Evolutionary conservation across 1,284 basidiomycete genomes (phyloP), one percentile per base, ranked within the genome.

Genomic region (Abortiporus biennis): DNA sequence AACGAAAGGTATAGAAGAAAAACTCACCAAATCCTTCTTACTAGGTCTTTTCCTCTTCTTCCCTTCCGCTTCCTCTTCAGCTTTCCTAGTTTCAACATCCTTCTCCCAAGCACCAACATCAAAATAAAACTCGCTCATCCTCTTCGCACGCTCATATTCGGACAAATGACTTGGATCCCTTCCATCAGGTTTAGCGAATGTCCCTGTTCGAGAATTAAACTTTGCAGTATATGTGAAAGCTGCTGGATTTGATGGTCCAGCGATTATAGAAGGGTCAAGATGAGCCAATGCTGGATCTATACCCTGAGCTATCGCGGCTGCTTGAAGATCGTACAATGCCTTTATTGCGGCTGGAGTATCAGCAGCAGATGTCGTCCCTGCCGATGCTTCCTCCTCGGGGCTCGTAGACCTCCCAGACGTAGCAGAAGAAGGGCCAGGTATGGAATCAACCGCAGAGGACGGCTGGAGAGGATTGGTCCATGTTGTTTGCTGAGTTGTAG

Each of bases 61-160:
- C 25, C 68, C 73, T 19, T 69, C 74, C 13, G 63, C 68, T 45
- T 74, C 78, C 43, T 72, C 71, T 51, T 71, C 70, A 20, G 64
- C 67, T 54, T 75, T 72, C 9, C 79, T 70, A 46, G 68, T 58
- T 35, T 77, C 84, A 11, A 84, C 71, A 37, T 91, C 76, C 46
- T 73, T 54, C 63, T 92, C 85, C 88, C 89, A 94, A 38, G 74
- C 78, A 12, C 77, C 76, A 22, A 90, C 82, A 55, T 94, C 91
- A 54, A 93, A 94, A 63, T 90, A 94, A 50, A 88, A 86, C 56
- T 81, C 78, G 64, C 82, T 89, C 84, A 92, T 92, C 40, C 91
- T 73, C 58, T 87, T 86, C 54, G 80, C 80, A 16, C 89, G 74
- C 52, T 90, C 88, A 52, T 80, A 89, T 61, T 93, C 91, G 27